Conservation (phyloP, 257 asterid genomes). For the Solanum bulbocastanum region DNA sequence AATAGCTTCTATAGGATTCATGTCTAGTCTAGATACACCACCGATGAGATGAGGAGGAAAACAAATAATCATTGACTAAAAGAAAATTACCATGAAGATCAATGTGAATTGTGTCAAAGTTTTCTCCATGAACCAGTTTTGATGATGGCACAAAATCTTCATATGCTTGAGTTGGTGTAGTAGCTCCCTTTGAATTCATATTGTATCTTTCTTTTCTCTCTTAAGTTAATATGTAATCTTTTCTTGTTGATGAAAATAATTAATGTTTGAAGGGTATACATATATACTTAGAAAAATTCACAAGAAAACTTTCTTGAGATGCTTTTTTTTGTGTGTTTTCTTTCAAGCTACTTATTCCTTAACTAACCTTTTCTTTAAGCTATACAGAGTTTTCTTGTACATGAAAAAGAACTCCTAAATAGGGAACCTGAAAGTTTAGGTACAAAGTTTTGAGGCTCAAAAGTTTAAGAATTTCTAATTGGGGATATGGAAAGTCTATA, state of each 20-base stretch:
- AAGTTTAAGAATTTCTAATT: background rate
- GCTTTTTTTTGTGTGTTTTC: background rate
- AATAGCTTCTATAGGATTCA: background rate
- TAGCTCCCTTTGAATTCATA: conserved; percentile 23
- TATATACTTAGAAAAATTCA: background rate
- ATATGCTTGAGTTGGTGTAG: conserved; percentile 1
- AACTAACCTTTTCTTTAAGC: background rate
- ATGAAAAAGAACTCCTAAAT: background rate
- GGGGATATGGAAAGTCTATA: background rate
- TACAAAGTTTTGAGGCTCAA: background rate
- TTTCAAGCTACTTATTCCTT: background rate
- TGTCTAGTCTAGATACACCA: background rate
- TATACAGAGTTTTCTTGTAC: background rate
- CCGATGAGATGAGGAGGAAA: background rate
- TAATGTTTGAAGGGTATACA: background rate
- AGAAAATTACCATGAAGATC: conserved; percentile 41
- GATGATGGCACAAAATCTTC: conserved; percentile 41
- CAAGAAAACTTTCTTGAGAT: background rate
- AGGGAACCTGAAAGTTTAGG: background rate
- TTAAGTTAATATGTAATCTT: background rate
- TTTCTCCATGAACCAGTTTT: conserved; percentile 40
- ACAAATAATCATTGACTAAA: background rate
- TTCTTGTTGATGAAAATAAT: background rate
- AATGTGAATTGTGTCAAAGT: conserved; percentile 41
- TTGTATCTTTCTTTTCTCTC: background rate